These are phyloP conservation scores for Trichoderma virens DNA, from an alignment of 495 filamentous ascomycete species.

Conservation along the genomic window DNA sequence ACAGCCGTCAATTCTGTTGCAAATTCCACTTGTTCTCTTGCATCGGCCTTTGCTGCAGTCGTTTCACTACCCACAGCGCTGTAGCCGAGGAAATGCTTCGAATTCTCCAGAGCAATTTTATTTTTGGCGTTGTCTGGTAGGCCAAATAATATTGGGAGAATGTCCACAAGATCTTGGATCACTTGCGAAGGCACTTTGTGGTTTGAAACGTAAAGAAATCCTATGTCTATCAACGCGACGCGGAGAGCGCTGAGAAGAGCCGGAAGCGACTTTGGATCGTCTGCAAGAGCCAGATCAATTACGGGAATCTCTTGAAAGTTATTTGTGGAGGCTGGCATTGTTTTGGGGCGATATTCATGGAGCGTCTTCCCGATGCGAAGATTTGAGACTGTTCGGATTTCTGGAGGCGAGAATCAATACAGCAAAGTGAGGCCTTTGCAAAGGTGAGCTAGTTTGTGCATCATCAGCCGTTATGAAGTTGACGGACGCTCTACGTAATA, in stretches of 20 bases:
- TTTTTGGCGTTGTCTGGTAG: constrained; percentile 30
- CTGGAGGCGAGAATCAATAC: neutral
- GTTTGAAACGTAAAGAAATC: constrained; percentile 46
- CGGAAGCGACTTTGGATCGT: constrained; percentile 16
- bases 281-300: constrained; percentile 37
- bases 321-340: neutral
- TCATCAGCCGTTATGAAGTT: no score
- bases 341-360: no score
- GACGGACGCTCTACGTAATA: neutral
- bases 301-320: constrained; percentile 35
- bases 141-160: constrained; percentile 38
- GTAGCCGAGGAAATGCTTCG: constrained; percentile 49
- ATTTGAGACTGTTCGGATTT: neutral
- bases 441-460: no score
- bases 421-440: neutral
- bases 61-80: constrained; percentile 42
- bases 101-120: constrained; percentile 37
- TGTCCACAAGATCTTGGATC: constrained; percentile 30
- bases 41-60: constrained; percentile 40
- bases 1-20: constrained; percentile 40
- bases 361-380: neutral
- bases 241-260: constrained; percentile 33
- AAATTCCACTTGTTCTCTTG: constrained; percentile 50
- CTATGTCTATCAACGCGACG: constrained; percentile 38
- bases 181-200: constrained; percentile 33